phyloP scores from a whole-genome alignment of 179 eudicot species.

The Drosera spatulata region DNA sequence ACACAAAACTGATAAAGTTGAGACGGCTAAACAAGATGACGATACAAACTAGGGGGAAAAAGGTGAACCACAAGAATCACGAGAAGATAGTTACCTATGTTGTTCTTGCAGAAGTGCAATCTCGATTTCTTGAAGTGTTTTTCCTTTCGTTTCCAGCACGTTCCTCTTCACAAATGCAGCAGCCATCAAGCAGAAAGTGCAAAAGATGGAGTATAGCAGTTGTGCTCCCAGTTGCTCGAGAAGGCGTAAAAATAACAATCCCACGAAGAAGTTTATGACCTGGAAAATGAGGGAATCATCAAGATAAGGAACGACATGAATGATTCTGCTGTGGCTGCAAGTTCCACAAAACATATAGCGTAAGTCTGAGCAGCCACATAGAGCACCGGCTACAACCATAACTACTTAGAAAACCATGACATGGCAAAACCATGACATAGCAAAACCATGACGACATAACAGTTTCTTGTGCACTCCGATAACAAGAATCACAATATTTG shows the following conservation, averaged over 20 bases:
- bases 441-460: too few species aligned
- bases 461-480: too few species aligned
- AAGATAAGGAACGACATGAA: neutral
- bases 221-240: slow-evolving; percentile 64
- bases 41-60: too few species aligned
- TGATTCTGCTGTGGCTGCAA: neutral
- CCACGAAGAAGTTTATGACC: slow-evolving; percentile 75
- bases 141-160: slow-evolving; percentile 46
- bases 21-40: too few species aligned
- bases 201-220: slow-evolving; percentile 55
- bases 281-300: slow-evolving; percentile 6
- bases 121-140: too few species aligned
- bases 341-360: neutral
- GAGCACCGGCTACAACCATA: too few species aligned
- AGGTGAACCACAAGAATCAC: too few species aligned
- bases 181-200: slow-evolving; percentile 58
- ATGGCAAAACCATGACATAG: too few species aligned
- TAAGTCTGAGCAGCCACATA: neutral
- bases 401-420: too few species aligned
- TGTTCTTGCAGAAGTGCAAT: neutral
- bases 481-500: neutral
- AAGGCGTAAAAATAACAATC: slow-evolving; percentile 67
- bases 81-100: neutral
- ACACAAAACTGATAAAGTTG: too few species aligned
- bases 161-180: slow-evolving; percentile 63